Conservation (phyloP, 345 rosid species). For the Salix exigua region DNA sequence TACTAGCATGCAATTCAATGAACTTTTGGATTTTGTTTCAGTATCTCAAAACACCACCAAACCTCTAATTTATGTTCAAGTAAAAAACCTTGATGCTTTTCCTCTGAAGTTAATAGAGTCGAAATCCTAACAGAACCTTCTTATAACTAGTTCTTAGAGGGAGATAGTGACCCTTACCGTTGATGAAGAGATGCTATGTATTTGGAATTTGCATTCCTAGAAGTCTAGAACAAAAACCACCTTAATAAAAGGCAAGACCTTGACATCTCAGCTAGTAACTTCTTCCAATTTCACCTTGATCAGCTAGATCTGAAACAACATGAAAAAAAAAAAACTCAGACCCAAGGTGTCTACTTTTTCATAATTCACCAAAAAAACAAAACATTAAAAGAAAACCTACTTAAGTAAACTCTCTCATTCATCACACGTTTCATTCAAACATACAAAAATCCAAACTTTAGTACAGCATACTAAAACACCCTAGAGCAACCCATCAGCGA, state of each 20-base stretch:
- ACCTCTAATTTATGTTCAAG: background rate
- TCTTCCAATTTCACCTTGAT: background rate
- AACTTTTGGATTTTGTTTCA: background rate
- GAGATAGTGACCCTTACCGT: conserved; percentile 5
- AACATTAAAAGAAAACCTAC: background rate
- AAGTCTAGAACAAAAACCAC: conserved; percentile 2
- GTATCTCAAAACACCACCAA: background rate
- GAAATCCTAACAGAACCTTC: conserved; percentile 21
- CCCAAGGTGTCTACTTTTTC: background rate
- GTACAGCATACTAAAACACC: background rate
- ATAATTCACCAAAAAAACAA: background rate
- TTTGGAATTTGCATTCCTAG: background rate
- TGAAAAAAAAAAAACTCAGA: background rate
- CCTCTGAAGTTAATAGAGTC: conserved; percentile 9
- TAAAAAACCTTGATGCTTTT: background rate
- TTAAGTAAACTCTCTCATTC: background rate
- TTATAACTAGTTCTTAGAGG: conserved; percentile 10
- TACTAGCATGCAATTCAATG: background rate
- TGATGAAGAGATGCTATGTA: background rate
- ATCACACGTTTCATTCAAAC: background rate
- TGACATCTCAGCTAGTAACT: background rate
- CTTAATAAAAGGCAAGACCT: conserved; percentile 2
- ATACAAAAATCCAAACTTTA: background rate
- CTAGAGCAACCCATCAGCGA: background rate
- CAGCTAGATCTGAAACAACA: conserved; percentile 12